Conservation (phyloP, 139 green algal species). For the Picochlorum sp. region DNA sequence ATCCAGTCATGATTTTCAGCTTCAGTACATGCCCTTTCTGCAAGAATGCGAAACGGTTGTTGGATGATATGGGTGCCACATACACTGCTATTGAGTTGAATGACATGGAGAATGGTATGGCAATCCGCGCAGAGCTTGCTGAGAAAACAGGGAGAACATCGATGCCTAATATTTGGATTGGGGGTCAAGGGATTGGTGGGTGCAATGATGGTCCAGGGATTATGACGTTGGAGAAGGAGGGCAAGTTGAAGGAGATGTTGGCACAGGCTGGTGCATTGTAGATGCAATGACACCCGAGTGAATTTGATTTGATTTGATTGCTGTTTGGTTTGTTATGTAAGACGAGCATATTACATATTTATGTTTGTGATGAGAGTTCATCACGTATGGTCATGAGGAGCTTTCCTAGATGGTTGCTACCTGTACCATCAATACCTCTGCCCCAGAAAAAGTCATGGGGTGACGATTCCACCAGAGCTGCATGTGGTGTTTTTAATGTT, state of each 20-base stretch:
- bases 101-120: constrained; percentile 36
- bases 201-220: constrained; percentile 65
- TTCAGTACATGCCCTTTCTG: constrained; percentile 41
- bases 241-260: constrained; percentile 52
- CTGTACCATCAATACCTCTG: constrained; percentile 63
- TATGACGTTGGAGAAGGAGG: constrained; percentile 44
- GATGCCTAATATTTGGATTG: constrained; percentile 58
- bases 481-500: background rate
- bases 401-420: constrained; percentile 77
- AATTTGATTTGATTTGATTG: background rate
- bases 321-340: constrained; percentile 1
- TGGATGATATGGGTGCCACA: constrained; percentile 37
- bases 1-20: constrained; percentile 26
- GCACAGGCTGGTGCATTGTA: constrained; percentile 42
- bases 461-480: constrained; percentile 59
- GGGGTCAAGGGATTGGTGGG: constrained; percentile 34
- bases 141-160: constrained; percentile 41
- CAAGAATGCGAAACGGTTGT: constrained; percentile 42
- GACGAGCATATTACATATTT: too few relatives aligned
- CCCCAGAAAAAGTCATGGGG: constrained; percentile 89
- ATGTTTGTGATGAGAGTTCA: constrained; percentile 30
- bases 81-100: constrained; percentile 51
- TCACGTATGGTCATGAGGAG: constrained; percentile 77
- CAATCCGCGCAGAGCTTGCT: constrained; percentile 31
- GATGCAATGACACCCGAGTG: constrained; percentile 7